Evolutionary conservation across 257 asterid species (phyloP).

Genomic region (Voacanga thouarsii): DNA sequence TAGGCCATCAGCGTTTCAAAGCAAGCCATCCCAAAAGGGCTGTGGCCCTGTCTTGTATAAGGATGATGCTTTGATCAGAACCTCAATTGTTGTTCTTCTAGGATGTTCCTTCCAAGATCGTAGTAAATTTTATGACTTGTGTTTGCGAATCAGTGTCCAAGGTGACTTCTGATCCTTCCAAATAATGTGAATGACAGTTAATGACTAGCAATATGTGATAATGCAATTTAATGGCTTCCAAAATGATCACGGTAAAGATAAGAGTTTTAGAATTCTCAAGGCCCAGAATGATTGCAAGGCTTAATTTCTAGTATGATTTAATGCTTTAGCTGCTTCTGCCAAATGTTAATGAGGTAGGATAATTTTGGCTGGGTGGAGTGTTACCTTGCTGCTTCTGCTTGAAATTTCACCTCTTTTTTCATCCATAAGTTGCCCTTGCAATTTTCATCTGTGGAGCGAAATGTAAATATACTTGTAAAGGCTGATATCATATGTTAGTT

Average conservation of each 20-base stretch:
- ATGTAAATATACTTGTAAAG: not conserved
- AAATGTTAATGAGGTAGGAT: not conserved
- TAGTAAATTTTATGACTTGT: not conserved
- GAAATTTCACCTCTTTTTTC: not conserved
- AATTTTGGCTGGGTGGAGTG: not conserved
- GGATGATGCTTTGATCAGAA: not conserved
- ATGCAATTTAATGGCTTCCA: not conserved
- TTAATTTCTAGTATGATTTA: not conserved
- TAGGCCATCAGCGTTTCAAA: not conserved
- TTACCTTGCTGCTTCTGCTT: not conserved
- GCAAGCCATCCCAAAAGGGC: not conserved
- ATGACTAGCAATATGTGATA: not conserved
- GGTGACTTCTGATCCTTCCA: not conserved
- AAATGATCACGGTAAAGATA: not conserved
- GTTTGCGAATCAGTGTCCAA: not conserved
- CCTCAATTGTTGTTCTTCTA: not conserved
- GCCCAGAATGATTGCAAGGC: not conserved
- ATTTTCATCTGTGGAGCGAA: not conserved
- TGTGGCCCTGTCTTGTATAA: not conserved
- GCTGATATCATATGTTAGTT: not conserved
- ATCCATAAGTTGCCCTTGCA: not conserved
- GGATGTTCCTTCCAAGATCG: not conserved
- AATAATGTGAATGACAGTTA: too few species aligned
- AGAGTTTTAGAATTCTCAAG: not conserved
- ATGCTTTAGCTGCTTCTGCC: not conserved